Evolutionary conservation across 306 rosid genomes (phyloP), one percentile per base, ranked within the genome.

Genomic region (Gastrolobium bilobum): DNA sequence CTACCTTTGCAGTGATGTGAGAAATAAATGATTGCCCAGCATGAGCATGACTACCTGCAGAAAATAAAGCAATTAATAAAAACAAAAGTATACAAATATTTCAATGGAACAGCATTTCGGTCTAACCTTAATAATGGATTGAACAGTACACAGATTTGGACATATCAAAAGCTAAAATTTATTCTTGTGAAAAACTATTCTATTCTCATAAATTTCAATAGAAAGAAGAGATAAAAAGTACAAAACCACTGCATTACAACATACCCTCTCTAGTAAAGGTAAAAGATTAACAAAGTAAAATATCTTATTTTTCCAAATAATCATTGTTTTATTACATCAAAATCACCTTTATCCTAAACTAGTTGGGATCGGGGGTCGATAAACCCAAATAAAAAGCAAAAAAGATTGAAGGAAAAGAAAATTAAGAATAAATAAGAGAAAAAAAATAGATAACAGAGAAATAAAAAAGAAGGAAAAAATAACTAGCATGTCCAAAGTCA

Each of bases 11-110:
- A 8, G 94, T 86, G 71, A 95, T 82, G 43, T 87, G 89, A 68
- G 99, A 95, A 79, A 79, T 90, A 79, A 95, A 93, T 42, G 93
- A 89, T 78, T 88, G 91, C 56, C 99, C 99, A 71, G 91, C 85
- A 57, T 84, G 90, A 71, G 91, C 85, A 57, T 84, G 90, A 86
- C 93, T 84, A 79, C 91, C 98, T 95, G 96, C 81, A 82, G 31
- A 67, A 77, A 70, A 82, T 4, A 61, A 76, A 71, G 51, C 47
- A 13, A 71, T 60, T 75, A 69, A 84, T 75, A 79, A 66, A 68
- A 72, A 75, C 29, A 5, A 48, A 56, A 68, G 26, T 76, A 38
- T 65, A 62, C 48, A 61, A 71, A 51, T 47, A 38, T 58, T 75
- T 61, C 51, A 34, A 53, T 2, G 38, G 47, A 71, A 71, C 39